Evolutionary conservation across 2,329 filamentous ascomycete genomes (phyloP).

Genomic region (Aspergillus fumigatiaffinis): DNA sequence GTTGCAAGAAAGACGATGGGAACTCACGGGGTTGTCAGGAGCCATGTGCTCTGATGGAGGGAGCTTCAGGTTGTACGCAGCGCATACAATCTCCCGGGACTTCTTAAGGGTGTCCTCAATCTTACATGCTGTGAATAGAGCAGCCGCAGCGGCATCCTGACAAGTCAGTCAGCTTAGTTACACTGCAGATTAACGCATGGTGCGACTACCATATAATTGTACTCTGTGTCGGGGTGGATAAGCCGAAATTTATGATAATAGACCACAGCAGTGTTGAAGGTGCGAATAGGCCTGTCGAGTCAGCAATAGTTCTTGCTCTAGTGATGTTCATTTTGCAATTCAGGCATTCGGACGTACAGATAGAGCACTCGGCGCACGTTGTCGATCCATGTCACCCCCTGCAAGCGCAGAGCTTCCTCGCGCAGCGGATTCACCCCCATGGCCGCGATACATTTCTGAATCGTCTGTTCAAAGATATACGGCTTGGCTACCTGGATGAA

Average conservation of each 20-base stretch:
- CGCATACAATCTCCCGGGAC: constrained; percentile 85
- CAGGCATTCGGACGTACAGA: constrained; percentile 55
- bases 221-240: constrained; percentile 77
- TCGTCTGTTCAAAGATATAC: constrained; percentile 76
- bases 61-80: constrained; percentile 79
- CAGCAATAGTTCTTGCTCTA: constrained; percentile 1
- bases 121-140: constrained; percentile 91
- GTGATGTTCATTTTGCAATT: neutral
- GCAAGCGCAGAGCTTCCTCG: constrained; percentile 75
- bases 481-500: constrained; percentile 65
- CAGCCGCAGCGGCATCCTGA: constrained; percentile 80
- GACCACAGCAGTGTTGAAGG: constrained; percentile 83
- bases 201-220: constrained; percentile 60
- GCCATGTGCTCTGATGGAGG: constrained; percentile 63
- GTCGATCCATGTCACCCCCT: constrained; percentile 86
- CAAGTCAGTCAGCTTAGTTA: constrained; percentile 2
- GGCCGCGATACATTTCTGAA: constrained; percentile 67
- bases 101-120: constrained; percentile 98
- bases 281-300: constrained; percentile 69
- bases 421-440: constrained; percentile 70
- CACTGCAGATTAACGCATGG: neutral
- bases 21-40: constrained; percentile 73
- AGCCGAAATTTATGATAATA: constrained; percentile 95
- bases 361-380: constrained; percentile 73
- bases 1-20: neutral